These are phyloP conservation scores for Globisporangium cystogenes DNA, from an alignment of 352 stramenopile species.

Conservation along the genomic window DNA sequence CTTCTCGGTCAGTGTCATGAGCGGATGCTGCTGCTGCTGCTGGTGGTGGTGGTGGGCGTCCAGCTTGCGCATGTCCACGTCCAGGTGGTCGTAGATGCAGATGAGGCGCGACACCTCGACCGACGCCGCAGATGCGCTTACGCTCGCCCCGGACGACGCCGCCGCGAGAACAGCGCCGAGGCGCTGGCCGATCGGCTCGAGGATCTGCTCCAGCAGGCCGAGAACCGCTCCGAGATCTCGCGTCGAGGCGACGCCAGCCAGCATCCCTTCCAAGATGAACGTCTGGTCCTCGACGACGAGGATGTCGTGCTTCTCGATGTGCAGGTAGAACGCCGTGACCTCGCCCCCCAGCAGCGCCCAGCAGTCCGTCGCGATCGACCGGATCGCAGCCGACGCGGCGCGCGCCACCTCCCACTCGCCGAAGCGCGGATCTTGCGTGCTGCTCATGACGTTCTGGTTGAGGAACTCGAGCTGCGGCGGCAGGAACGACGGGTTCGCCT, in stretches of 20 bases:
- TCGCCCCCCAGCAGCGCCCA: conserved; percentile 62
- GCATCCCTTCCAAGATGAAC: conserved; percentile 81
- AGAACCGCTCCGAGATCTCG: conserved; percentile 41
- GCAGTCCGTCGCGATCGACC: conserved; percentile 72
- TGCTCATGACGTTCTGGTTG: conserved; percentile 61
- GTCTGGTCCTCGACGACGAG: conserved; percentile 79
- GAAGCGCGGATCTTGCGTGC: conserved; percentile 35
- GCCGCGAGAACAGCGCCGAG: conserved; percentile 41
- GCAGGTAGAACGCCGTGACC: conserved; percentile 71
- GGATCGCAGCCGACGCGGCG: conserved; percentile 63
- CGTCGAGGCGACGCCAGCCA: conserved; percentile 42
- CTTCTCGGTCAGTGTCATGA: conserved; percentile 70
- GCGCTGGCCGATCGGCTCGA: conserved; percentile 54
- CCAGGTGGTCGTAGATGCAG: conserved; percentile 78
- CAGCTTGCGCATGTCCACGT: conserved; percentile 26
- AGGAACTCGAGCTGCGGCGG: conserved; percentile 60
- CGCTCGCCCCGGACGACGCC: conserved; percentile 17
- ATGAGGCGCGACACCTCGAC: conserved; percentile 78
- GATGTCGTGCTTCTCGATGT: conserved; percentile 60
- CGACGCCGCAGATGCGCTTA: conserved; percentile 33
- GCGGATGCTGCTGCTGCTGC: conserved; percentile 22
- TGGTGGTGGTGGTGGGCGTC: conserved; percentile 7
- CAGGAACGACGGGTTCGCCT: conserved; percentile 37
- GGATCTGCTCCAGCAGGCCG: conserved; percentile 54
- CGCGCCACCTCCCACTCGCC: conserved; percentile 72